Percentiles rank a stretch among this genome's conserved stretches.
These are phyloP conservation scores for Yarrowia hollandica DNA, from an alignment of 805 yeast species.

Conservation along the genomic window DNA sequence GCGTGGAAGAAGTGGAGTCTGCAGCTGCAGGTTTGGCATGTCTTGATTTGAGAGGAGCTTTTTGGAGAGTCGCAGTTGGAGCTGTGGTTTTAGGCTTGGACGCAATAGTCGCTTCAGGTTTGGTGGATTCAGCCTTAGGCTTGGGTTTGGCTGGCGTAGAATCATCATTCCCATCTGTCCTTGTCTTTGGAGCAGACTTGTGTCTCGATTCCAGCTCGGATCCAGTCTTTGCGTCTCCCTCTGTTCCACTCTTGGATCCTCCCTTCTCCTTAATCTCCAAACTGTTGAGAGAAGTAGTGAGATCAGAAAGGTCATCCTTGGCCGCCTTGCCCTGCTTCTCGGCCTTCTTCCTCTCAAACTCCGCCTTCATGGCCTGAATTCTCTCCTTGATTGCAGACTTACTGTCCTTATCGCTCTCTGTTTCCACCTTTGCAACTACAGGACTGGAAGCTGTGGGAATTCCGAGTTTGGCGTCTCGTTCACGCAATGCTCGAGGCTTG, in stretches of 20 bases:
- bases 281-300: too few species aligned
- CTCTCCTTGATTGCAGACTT: slow-evolving; percentile 1
- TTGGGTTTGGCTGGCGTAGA: too few species aligned
- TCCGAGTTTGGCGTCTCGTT: slow-evolving; percentile 15
- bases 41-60: neutral
- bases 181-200: too few species aligned
- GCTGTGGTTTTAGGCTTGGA: neutral
- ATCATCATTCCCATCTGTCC: too few species aligned
- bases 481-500: slow-evolving; percentile 7
- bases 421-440: neutral
- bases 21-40: neutral
- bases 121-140: too few species aligned
- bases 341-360: slow-evolving; percentile 8
- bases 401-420: neutral
- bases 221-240: too few species aligned
- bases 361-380: slow-evolving; percentile 12
- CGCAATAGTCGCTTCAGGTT: too few species aligned
- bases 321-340: neutral
- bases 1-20: too few species aligned
- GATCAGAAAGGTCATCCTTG: too few species aligned
- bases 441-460: neutral
- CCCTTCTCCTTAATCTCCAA: neutral
- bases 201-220: too few species aligned
- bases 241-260: too few species aligned
- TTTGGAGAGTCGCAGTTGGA: too few species aligned